A percentile compares a stretch with the other conserved stretches of the same genome.
These are phyloP conservation scores for Brassica incana DNA, from an alignment of 345 rosid genomes.

Conservation along the genomic window DNA sequence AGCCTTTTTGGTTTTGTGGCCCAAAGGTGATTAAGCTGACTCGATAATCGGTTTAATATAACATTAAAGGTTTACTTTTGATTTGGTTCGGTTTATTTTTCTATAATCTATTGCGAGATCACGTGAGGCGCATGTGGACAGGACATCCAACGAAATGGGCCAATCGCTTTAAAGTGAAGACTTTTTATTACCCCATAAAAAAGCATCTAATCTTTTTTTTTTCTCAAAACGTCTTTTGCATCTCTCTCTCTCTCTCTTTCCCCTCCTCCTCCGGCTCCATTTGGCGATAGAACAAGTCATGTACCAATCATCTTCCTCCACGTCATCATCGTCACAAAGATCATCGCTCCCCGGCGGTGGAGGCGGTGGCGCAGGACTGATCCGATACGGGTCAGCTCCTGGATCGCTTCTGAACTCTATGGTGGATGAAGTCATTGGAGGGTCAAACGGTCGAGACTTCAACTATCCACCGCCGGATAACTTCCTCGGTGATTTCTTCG, in stretches of 20 bases:
- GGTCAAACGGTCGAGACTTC: slow-evolving; percentile 40
- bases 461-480: slow-evolving; percentile 29
- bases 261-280: slow-evolving; percentile 18
- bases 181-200: slow-evolving; percentile 29
- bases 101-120: background rate
- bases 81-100: background rate
- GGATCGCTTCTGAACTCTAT: slow-evolving; percentile 65
- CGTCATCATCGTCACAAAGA: slow-evolving; percentile 62
- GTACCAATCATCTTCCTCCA: slow-evolving; percentile 66
- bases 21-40: slow-evolving; percentile 15
- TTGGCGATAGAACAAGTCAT: slow-evolving; percentile 42
- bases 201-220: slow-evolving; percentile 13
- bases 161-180: slow-evolving; percentile 29
- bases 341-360: slow-evolving; percentile 48
- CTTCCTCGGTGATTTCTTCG: slow-evolving; percentile 55
- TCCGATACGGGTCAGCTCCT: slow-evolving; percentile 86
- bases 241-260: background rate
- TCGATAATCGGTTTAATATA: background rate
- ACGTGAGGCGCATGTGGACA: slow-evolving; percentile 37
- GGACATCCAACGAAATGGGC: slow-evolving; percentile 17
- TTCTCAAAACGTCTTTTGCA: background rate
- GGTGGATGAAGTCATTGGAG: slow-evolving; percentile 68
- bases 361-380: slow-evolving; percentile 42
- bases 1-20: slow-evolving; percentile 9
- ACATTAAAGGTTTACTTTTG: too few species aligned